Evolutionary conservation across 1,284 basidiomycete species (phyloP), one percentile per base, ranked within the genome.

Genomic region (Trichosporon sp.): DNA sequence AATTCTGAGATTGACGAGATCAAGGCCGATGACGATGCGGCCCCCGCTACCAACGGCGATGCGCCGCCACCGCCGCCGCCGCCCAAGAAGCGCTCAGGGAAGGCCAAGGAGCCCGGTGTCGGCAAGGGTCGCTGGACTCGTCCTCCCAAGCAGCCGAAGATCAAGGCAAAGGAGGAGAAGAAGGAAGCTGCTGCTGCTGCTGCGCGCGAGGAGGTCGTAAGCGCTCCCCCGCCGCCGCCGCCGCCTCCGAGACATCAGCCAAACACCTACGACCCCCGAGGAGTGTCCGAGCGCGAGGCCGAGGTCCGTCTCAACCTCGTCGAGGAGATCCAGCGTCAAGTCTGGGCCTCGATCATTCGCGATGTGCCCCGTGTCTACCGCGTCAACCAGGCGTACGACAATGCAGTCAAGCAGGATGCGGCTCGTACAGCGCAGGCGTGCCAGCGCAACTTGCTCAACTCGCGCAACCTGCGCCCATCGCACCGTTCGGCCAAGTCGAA

Each of bases 341-440:
- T 91, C 9, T 95, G 92, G 92, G 87, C 87, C 25, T 88, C 87
- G 69, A 91, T 95, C 58, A 90, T 90, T 2, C 85, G 88, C 70
- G 92, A 95, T 73, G 86, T 94, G 34, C 87, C 88, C 23, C 67
- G 93, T 91, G 88, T 91, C 16, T 92, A 94, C 78, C 89, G 90
- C 73, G 72, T 84, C 84, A 62, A 81, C 82, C 71, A 89, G 87
- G 52, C 88, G 84, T 77, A 84, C 85, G 76, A 85, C 86, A 57
- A 85, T 84, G 63, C 85, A 85, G 85, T 65, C 88, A 93, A 78
- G 81, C 71, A 71, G 49, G 69, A 74, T 52, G 64, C 62, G 14
- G n/a, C 64, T 1, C 67, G 77, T 29, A 73, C 69, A 2, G 73
- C 71, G 9, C 72, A 74, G 56, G 74, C 75, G 1, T 64, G 62